A percentile compares a stretch with the other conserved stretches of the same genome.
Evolutionary conservation across 2,329 filamentous ascomycete genomes (phyloP).

Genomic region (Neonectria coccinea): DNA sequence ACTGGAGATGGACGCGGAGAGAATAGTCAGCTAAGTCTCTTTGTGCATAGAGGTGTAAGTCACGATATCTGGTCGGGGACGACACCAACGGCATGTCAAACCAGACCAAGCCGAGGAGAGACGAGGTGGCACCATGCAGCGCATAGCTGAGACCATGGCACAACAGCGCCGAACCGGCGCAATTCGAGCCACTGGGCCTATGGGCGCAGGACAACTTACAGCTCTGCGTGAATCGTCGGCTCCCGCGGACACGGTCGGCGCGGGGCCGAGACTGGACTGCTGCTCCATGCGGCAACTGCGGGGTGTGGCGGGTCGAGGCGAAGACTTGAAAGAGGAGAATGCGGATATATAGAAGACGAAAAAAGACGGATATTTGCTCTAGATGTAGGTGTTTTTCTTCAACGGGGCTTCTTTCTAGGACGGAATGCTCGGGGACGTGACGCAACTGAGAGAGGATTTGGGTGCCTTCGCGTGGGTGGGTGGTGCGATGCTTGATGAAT

Average conservation of each 20-base stretch:
- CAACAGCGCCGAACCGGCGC: conserved; percentile 20
- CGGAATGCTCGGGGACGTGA: not conserved
- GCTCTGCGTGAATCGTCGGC: conserved; percentile 53
- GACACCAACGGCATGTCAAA: not conserved
- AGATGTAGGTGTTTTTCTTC: not conserved
- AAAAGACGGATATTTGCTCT: not conserved
- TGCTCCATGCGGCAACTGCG: conserved; percentile 34
- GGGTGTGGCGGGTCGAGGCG: not conserved
- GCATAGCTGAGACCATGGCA: not conserved
- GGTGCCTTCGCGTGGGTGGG: not conserved
- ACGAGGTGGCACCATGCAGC: not conserved
- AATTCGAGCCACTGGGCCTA: not conserved
- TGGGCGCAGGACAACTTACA: conserved; percentile 48
- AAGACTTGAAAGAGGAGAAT: not conserved
- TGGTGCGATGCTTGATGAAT: not conserved
- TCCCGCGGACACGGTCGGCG: conserved; percentile 45
- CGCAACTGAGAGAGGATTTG: not conserved
- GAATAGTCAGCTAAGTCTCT: not conserved
- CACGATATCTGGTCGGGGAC: conserved; percentile 1
- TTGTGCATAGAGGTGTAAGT: conserved; percentile 7
- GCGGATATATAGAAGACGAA: not conserved
- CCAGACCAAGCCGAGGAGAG: conserved; percentile 2
- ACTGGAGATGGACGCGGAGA: conserved; percentile 47
- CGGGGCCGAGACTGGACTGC: conserved; percentile 27
- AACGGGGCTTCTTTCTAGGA: not conserved